phyloP scores from a whole-genome alignment of 345 rosid species.

The Eucalyptus cloeziana region DNA sequence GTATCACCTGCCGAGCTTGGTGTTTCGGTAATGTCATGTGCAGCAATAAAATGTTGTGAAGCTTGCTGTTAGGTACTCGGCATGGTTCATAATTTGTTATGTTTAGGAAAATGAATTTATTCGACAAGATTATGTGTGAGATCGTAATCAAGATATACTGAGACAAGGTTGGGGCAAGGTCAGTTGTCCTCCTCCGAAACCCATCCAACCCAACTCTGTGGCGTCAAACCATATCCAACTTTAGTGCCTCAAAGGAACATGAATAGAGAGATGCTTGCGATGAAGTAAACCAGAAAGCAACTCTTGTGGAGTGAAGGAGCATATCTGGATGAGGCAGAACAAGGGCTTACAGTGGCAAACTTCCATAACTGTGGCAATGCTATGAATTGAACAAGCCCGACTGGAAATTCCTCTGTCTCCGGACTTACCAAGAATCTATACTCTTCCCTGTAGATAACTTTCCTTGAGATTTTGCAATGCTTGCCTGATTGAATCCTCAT shows the following conservation, averaged over 20 bases:
- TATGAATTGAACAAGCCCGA: neutral
- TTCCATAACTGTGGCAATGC: neutral
- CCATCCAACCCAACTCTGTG: neutral
- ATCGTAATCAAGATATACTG: neutral
- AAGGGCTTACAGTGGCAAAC: neutral
- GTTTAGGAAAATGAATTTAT: neutral
- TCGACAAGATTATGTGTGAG: neutral
- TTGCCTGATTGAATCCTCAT: conserved; percentile 53
- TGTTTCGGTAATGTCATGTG: neutral
- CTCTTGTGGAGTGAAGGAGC: neutral
- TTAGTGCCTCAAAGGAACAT: neutral
- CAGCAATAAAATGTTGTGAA: neutral
- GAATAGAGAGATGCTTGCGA: neutral
- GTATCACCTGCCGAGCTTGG: neutral
- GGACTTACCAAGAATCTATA: neutral
- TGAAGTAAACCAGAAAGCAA: neutral
- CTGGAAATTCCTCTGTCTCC: neutral
- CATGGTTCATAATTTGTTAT: neutral
- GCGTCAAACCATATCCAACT: neutral
- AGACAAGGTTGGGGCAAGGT: neutral
- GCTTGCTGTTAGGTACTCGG: neutral
- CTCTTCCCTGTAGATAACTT: conserved; percentile 18
- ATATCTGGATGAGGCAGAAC: neutral
- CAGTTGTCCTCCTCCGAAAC: neutral
- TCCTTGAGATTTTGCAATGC: conserved; percentile 62